phyloP scores from a whole-genome alignment of 148 eudicot genomes.

The Diospyros kaki region DNA sequence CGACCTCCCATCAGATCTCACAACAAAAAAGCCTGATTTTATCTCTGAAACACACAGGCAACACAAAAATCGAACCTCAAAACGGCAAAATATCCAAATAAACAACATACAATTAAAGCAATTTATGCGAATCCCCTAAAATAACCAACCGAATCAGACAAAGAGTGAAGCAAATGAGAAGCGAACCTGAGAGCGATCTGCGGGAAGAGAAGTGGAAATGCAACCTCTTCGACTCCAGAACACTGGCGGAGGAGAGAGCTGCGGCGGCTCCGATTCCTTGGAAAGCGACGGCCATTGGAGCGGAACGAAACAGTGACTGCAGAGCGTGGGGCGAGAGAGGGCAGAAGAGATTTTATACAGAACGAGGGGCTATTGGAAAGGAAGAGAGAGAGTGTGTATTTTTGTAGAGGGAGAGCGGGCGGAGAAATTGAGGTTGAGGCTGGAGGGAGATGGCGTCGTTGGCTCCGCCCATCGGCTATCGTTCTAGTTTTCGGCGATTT shows the following conservation, averaged over 20 bases:
- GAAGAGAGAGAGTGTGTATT: too few species aligned
- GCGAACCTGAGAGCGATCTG: slow-evolving; percentile 34
- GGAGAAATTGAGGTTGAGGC: slow-evolving; percentile 20
- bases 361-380: neutral
- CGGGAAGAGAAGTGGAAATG: slow-evolving; percentile 12
- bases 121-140: neutral
- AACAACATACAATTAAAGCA: neutral
- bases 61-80: neutral
- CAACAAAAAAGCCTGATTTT: slow-evolving; percentile 29
- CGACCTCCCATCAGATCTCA: slow-evolving; percentile 42
- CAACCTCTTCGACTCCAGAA: slow-evolving; percentile 30
- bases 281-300: slow-evolving; percentile 45
- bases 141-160: neutral
- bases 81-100: neutral
- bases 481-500: too few species aligned
- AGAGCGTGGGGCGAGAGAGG: neutral
- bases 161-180: slow-evolving; percentile 6
- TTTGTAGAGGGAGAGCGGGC: slow-evolving; percentile 1
- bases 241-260: slow-evolving; percentile 33
- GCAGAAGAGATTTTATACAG: neutral
- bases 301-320: neutral
- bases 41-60: slow-evolving; percentile 31
- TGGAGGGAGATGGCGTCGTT: neutral
- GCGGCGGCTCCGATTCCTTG: slow-evolving; percentile 52
- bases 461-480: too few species aligned